Conservation (phyloP, 768 basidiomycete species). For the Termitomyces sp. region DNA sequence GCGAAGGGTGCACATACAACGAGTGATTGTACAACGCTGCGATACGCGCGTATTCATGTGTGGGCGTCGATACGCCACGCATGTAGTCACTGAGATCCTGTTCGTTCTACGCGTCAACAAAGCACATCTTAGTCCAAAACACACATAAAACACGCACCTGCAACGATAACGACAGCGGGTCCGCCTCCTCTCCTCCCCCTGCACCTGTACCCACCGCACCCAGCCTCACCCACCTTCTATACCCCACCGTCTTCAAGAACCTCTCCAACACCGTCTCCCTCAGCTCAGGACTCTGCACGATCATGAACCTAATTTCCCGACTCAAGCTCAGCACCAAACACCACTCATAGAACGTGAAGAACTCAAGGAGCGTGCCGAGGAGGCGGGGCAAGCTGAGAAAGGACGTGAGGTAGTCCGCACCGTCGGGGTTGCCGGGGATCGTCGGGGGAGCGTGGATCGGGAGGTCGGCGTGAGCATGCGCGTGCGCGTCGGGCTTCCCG, state of each 20-base stretch:
- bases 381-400: slow-evolving; percentile 55
- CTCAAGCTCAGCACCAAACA: slow-evolving; percentile 55
- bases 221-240: slow-evolving; percentile 57
- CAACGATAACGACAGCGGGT: slow-evolving; percentile 62
- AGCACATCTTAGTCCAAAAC: too few species aligned
- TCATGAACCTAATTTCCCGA: slow-evolving; percentile 44
- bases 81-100: slow-evolving; percentile 81
- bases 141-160: slow-evolving; percentile 40
- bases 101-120: too few species aligned
- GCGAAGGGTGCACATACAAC: slow-evolving; percentile 36
- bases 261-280: slow-evolving; percentile 67
- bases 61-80: slow-evolving; percentile 73
- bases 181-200: slow-evolving; percentile 20
- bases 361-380: slow-evolving; percentile 51
- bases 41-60: slow-evolving; percentile 65
- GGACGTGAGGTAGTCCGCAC: slow-evolving; percentile 33
- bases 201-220: slow-evolving; percentile 18
- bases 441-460: slow-evolving; percentile 24
- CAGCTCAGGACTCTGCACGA: slow-evolving; percentile 49
- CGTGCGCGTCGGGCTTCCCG: background rate
- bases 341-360: slow-evolving; percentile 74
- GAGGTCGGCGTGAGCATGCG: background rate
- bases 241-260: slow-evolving; percentile 70
- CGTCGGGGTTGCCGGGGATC: slow-evolving; percentile 26
- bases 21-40: slow-evolving; percentile 58